Percentiles rank a stretch among this genome's conserved stretches.
Evolutionary conservation across 768 basidiomycete species (phyloP).

Genomic region (Auriscalpium orientale): DNA sequence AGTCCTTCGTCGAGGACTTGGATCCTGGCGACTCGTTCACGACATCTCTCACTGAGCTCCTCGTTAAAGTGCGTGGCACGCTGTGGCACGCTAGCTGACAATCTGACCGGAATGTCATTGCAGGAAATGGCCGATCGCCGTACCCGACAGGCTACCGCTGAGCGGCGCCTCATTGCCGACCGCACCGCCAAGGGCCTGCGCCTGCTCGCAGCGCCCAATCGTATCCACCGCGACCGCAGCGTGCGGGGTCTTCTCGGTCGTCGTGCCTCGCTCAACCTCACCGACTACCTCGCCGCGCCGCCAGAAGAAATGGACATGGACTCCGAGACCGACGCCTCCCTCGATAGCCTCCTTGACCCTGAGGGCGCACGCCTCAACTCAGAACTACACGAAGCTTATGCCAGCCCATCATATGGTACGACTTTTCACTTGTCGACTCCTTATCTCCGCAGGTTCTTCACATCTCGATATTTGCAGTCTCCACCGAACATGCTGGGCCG

Average conservation of each 20-base stretch:
- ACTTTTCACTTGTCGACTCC: too few species aligned
- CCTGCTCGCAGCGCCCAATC: conserved; percentile 43
- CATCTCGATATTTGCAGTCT: too few species aligned
- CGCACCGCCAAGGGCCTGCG: conserved; percentile 59
- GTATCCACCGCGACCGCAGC: conserved; percentile 40
- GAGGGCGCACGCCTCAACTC: conserved; percentile 54
- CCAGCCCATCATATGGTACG: conserved; percentile 4
- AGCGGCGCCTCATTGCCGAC: conserved; percentile 58
- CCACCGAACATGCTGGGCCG: background rate
- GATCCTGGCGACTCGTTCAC: conserved; percentile 80
- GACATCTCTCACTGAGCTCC: conserved; percentile 61
- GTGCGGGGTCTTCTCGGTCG: conserved; percentile 1
- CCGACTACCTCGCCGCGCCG: conserved; percentile 46
- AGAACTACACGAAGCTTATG: conserved; percentile 59
- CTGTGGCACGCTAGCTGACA: background rate
- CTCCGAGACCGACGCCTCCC: conserved; percentile 63
- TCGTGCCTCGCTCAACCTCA: conserved; percentile 27
- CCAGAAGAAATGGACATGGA: conserved; percentile 45
- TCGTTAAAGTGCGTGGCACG: conserved; percentile 58
- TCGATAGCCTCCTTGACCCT: conserved; percentile 36
- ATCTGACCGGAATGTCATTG: background rate
- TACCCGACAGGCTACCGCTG: conserved; percentile 40
- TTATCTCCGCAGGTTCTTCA: too few species aligned
- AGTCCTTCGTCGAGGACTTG: conserved; percentile 68
- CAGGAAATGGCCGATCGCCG: conserved; percentile 77